Conservation (phyloP, 2,329 filamentous ascomycete species). For the Colletotrichum gloeosporioides region DNA sequence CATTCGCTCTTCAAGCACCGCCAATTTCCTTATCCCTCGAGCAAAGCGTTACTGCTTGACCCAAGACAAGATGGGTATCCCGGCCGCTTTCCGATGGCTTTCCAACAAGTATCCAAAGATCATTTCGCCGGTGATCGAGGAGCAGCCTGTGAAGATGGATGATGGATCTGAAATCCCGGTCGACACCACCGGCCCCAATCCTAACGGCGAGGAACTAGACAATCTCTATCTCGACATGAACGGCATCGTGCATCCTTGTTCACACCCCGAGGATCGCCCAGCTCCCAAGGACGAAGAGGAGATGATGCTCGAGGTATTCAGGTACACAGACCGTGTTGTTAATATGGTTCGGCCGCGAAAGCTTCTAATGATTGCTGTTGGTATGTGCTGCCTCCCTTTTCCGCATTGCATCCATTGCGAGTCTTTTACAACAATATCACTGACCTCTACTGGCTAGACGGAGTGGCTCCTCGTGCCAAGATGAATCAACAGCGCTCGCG, state of each 20-base stretch:
- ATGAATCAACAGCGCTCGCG: conserved; percentile 99
- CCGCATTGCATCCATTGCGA: not conserved
- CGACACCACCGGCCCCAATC: conserved; percentile 84
- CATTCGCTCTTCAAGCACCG: not conserved
- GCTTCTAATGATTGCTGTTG: conserved; percentile 95
- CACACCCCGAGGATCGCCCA: conserved; percentile 92
- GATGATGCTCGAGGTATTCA: conserved; percentile 99
- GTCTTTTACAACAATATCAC: not conserved
- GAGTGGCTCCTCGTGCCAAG: conserved; percentile 95
- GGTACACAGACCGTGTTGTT: conserved; percentile 97
- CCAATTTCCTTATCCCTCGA: not conserved
- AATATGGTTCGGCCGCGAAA: conserved; percentile 98
- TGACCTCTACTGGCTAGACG: conserved; percentile 61
- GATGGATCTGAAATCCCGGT: conserved; percentile 86
- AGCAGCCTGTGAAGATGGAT: conserved; percentile 76
- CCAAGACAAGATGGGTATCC: conserved; percentile 78
- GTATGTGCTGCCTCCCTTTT: conserved; percentile 53
- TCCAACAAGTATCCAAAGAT: conserved; percentile 98
- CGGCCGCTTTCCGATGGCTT: conserved; percentile 94
- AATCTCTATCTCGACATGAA: conserved; percentile 99
- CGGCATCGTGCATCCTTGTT: conserved; percentile 98
- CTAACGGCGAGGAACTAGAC: conserved; percentile 97
- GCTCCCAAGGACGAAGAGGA: conserved; percentile 94
- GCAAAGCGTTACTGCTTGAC: not conserved
- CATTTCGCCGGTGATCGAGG: conserved; percentile 88